Percentiles rank a stretch among this genome's conserved stretches.
Conservation (phyloP, 176 grass and related monocot species). For the Carex littledalei region DNA sequence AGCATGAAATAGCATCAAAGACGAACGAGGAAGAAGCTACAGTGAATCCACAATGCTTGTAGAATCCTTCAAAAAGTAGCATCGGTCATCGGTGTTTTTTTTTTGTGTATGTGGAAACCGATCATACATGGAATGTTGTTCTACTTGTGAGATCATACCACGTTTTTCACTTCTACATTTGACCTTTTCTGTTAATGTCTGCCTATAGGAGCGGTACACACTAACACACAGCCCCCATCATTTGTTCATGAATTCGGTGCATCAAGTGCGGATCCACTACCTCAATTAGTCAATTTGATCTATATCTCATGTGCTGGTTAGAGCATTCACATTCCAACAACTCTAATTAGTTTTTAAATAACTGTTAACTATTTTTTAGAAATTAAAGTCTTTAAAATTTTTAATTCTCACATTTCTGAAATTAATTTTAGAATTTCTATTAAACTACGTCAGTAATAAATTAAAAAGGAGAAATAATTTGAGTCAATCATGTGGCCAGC, state of each 20-base stretch:
- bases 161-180: not conserved
- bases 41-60: not conserved
- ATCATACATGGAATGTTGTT: not conserved
- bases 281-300: not conserved
- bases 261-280: slow-evolving; percentile 5
- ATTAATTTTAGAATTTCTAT: too few relatives aligned
- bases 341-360: too few relatives aligned
- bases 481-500: too few relatives aligned
- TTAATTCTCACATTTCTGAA: too few relatives aligned
- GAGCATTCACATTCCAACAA: too few relatives aligned
- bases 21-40: not conserved
- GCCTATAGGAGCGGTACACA: not conserved
- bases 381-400: too few relatives aligned
- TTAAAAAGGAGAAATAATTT: too few relatives aligned
- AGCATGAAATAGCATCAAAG: not conserved
- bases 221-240: not conserved
- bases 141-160: not conserved
- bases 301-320: not conserved
- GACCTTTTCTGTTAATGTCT: not conserved
- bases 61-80: not conserved
- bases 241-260: not conserved
- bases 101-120: not conserved
- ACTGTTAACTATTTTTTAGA: too few relatives aligned
- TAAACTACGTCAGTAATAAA: too few relatives aligned
- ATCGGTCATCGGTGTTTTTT: not conserved